These are phyloP conservation scores for Aspergillus pseudoglaucus DNA, from an alignment of 2,329 filamentous ascomycete genomes.

Conservation along the genomic window DNA sequence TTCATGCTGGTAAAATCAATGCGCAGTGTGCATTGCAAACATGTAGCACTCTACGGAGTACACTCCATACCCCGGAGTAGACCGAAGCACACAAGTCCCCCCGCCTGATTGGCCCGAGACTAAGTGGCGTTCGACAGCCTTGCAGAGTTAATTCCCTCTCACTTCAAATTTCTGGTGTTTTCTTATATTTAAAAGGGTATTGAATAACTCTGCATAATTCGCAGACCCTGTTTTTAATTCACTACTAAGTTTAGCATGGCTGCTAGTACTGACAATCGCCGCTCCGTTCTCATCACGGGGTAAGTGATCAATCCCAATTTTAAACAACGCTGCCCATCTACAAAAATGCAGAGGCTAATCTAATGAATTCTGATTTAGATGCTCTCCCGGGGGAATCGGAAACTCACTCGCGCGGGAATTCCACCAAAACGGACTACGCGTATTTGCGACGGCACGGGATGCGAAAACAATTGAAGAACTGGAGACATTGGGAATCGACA, in stretches of 20 bases:
- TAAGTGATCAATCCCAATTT: constrained; percentile 16
- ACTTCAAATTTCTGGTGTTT: neutral
- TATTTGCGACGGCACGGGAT: constrained; percentile 54
- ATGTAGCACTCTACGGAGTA: no score
- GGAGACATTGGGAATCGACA: constrained; percentile 47
- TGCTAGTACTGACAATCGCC: constrained; percentile 25
- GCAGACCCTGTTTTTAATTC: no score
- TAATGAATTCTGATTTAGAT: constrained; percentile 11
- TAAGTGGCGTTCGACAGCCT: no score
- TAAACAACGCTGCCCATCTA: neutral
- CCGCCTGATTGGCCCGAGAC: no score
- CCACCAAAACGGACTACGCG: constrained; percentile 45
- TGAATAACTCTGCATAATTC: no score
- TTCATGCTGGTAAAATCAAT: no score
- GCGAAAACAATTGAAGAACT: constrained; percentile 45
- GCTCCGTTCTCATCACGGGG: constrained; percentile 39
- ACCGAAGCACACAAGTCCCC: no score
- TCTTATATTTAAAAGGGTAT: no score
- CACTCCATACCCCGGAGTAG: no score
- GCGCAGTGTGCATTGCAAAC: no score
- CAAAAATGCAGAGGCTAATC: neutral
- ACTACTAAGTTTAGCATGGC: constrained; percentile 12
- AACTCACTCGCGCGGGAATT: constrained; percentile 54
- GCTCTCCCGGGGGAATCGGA: constrained; percentile 50
- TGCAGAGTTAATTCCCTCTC: neutral